phyloP scores from a whole-genome alignment of 129 eudicot genomes.

The Arctium lappa region DNA sequence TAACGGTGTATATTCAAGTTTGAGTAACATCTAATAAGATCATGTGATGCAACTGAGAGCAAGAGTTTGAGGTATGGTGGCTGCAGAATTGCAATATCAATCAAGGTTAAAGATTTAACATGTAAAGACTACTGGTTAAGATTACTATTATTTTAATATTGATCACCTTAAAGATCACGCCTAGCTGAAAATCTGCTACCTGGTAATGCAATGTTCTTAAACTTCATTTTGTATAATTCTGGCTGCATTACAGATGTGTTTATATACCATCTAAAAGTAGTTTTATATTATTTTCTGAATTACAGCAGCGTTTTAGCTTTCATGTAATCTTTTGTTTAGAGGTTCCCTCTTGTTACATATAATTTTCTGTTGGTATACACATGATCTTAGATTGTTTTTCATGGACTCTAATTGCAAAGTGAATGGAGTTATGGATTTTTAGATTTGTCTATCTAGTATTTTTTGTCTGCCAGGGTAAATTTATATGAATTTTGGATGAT shows the following conservation, averaged over 20 bases:
- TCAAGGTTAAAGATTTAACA: background rate
- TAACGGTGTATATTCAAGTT: background rate
- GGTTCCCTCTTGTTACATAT: background rate
- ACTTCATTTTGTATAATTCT: background rate
- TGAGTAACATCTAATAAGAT: background rate
- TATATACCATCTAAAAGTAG: background rate
- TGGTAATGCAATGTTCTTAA: background rate
- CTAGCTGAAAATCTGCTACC: background rate
- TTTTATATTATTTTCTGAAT: background rate
- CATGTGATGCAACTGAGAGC: constrained; percentile 2
- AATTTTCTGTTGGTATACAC: background rate
- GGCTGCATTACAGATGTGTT: background rate
- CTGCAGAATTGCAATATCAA: background rate
- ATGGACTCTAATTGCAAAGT: background rate
- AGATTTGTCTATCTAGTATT: background rate
- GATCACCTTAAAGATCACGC: background rate
- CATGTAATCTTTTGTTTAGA: background rate
- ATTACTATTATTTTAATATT: background rate
- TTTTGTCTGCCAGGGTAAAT: background rate
- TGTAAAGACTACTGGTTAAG: background rate
- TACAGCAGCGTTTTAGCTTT: background rate
- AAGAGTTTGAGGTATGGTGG: background rate
- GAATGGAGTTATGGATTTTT: background rate
- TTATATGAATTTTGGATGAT: background rate
- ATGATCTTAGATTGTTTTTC: background rate